Conservation (phyloP, 2,329 filamentous ascomycete species). For the Magnaporthiopsis incrustans region DNA sequence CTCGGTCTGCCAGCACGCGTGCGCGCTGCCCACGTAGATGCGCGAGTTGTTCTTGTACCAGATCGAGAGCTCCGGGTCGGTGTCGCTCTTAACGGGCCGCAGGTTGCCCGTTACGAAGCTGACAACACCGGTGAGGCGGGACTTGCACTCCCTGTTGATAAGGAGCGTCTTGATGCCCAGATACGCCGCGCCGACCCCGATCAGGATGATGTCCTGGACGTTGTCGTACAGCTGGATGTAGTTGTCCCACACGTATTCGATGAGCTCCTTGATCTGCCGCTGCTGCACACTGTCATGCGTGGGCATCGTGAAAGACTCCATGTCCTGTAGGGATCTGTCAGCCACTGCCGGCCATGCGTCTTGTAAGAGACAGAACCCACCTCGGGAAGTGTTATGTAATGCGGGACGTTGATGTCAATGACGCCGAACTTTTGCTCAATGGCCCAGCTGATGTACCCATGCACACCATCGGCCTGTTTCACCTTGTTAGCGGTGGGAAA, state of each 20-base stretch:
- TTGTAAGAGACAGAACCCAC: slow-evolving; percentile 23
- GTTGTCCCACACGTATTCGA: slow-evolving; percentile 92
- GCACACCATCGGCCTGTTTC: slow-evolving; percentile 67
- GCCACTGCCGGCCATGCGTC: neutral
- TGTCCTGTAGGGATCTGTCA: slow-evolving; percentile 27
- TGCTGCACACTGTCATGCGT: slow-evolving; percentile 41
- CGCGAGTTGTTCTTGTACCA: slow-evolving; percentile 83
- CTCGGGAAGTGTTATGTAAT: slow-evolving; percentile 58
- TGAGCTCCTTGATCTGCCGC: slow-evolving; percentile 60
- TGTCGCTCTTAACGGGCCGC: slow-evolving; percentile 70
- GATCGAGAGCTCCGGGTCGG: slow-evolving; percentile 59
- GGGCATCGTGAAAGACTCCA: slow-evolving; percentile 37
- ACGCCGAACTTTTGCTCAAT: slow-evolving; percentile 68
- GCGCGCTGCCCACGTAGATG: slow-evolving; percentile 68
- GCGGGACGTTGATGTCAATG: slow-evolving; percentile 86
- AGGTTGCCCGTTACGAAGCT: slow-evolving; percentile 75
- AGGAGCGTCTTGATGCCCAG: slow-evolving; percentile 75
- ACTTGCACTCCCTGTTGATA: slow-evolving; percentile 63
- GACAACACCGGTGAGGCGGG: slow-evolving; percentile 62
- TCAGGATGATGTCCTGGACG: slow-evolving; percentile 67
- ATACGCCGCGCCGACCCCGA: slow-evolving; percentile 88
- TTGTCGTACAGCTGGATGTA: slow-evolving; percentile 75
- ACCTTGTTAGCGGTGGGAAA: neutral
- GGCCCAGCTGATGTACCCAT: slow-evolving; percentile 80
- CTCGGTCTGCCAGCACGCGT: slow-evolving; percentile 65